These are phyloP conservation scores for Carex arenaria DNA, from an alignment of 202 grass and related monocot genomes.

Conservation along the genomic window DNA sequence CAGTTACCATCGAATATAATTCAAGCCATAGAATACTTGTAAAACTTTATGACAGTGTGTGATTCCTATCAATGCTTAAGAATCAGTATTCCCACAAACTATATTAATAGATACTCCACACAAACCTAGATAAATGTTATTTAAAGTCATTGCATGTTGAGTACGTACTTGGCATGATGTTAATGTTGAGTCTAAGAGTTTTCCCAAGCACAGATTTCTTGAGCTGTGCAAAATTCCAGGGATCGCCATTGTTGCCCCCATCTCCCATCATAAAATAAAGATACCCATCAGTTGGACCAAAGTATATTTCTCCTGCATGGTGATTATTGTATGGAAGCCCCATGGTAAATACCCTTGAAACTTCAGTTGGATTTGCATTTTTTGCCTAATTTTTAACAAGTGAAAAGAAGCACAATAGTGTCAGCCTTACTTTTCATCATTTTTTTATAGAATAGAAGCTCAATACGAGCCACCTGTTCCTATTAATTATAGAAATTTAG, in stretches of 20 bases:
- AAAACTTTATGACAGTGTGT: background rate
- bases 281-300: conserved; percentile 59
- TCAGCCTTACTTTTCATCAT: background rate
- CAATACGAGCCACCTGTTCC: background rate
- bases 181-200: conserved; percentile 59
- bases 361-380: conserved; percentile 50
- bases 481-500: background rate
- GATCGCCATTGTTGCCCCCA: conserved; percentile 56
- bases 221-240: conserved; percentile 91
- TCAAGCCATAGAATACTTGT: background rate
- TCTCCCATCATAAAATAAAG: conserved; percentile 97
- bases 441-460: background rate
- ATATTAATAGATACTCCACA: background rate
- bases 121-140: background rate
- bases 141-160: background rate
- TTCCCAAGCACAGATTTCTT: conserved; percentile 84
- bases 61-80: background rate
- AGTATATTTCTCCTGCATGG: conserved; percentile 80
- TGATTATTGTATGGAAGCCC: conserved; percentile 65
- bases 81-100: background rate
- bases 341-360: conserved; percentile 57
- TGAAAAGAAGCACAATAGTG: background rate
- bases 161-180: conserved; percentile 46
- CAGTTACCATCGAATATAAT: background rate
- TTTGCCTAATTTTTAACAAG: conserved; percentile 30